A percentile compares a stretch with the other conserved stretches of the same genome.
Evolutionary conservation across 345 rosid species (phyloP).

Genomic region (Corchorus capsularis): DNA sequence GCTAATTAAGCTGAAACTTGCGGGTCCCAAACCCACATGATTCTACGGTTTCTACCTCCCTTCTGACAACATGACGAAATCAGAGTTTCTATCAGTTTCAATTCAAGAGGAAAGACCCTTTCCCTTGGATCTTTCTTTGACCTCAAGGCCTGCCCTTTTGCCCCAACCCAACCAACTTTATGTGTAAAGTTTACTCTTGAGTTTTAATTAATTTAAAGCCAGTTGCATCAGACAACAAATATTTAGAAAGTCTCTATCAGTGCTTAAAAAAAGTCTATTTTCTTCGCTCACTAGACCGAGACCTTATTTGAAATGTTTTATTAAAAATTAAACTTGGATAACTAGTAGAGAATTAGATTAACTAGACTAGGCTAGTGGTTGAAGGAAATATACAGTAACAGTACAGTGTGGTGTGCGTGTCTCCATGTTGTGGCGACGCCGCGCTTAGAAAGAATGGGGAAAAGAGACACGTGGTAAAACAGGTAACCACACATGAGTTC

Average conservation of each 20-base stretch:
- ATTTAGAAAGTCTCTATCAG: too few relatives aligned
- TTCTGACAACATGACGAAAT: not conserved
- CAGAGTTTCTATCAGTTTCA: not conserved
- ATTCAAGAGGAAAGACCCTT: not conserved
- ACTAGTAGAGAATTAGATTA: too few relatives aligned
- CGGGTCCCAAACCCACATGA: not conserved
- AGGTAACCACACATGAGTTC: not conserved
- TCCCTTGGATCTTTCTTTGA: not conserved
- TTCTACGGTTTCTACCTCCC: not conserved
- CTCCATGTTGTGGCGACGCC: not conserved
- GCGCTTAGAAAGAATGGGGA: not conserved
- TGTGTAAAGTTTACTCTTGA: too few relatives aligned
- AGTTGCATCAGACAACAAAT: too few relatives aligned
- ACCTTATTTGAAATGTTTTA: too few relatives aligned
- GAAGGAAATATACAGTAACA: not conserved
- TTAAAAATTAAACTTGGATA: too few relatives aligned
- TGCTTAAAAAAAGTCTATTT: too few relatives aligned
- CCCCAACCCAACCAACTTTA: too few relatives aligned
- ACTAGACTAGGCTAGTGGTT: not conserved
- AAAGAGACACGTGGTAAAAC: constrained; percentile 6
- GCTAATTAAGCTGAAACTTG: not conserved
- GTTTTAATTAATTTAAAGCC: too few relatives aligned
- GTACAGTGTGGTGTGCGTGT: not conserved
- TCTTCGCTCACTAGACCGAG: too few relatives aligned
- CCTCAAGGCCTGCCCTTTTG: not conserved